These are phyloP conservation scores for Phytopythium vexans DNA, from an alignment of 352 stramenopile genomes.

Conservation along the genomic window DNA sequence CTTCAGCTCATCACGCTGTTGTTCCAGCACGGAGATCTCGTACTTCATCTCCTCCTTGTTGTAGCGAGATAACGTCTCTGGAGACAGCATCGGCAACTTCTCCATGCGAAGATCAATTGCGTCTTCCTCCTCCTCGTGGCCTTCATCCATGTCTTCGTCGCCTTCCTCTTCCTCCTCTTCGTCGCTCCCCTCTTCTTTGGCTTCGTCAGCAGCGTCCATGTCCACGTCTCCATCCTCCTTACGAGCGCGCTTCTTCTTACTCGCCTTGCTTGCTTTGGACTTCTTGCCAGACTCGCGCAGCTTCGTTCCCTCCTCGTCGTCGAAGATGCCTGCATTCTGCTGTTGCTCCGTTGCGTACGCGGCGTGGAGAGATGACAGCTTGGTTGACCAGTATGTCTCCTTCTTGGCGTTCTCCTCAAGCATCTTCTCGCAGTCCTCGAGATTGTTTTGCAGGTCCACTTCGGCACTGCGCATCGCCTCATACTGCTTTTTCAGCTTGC, in stretches of 20 bases:
- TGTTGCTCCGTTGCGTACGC: constrained; percentile 66
- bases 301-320: constrained; percentile 38
- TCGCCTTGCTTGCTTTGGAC: constrained; percentile 40
- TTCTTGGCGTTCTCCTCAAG: constrained; percentile 92
- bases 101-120: constrained; percentile 38
- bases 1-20: constrained; percentile 91
- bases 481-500: constrained; percentile 87
- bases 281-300: constrained; percentile 28
- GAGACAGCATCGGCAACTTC: constrained; percentile 70
- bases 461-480: constrained; percentile 90
- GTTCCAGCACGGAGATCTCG: constrained; percentile 91
- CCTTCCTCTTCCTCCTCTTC: constrained; percentile 16
- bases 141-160: constrained; percentile 17
- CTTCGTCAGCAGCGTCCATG: constrained; percentile 26
- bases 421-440: constrained; percentile 92
- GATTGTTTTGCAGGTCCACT: constrained; percentile 91
- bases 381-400: constrained; percentile 79
- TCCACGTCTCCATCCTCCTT: constrained; percentile 17
- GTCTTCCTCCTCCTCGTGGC: constrained; percentile 26
- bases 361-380: constrained; percentile 65
- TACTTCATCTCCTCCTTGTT: constrained; percentile 92
- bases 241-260: constrained; percentile 13
- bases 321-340: constrained; percentile 67
- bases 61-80: constrained; percentile 82
- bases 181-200: constrained; percentile 26